These are phyloP conservation scores for Stromatinia cepivora DNA, from an alignment of 2,329 filamentous ascomycete species.

Conservation along the genomic window DNA sequence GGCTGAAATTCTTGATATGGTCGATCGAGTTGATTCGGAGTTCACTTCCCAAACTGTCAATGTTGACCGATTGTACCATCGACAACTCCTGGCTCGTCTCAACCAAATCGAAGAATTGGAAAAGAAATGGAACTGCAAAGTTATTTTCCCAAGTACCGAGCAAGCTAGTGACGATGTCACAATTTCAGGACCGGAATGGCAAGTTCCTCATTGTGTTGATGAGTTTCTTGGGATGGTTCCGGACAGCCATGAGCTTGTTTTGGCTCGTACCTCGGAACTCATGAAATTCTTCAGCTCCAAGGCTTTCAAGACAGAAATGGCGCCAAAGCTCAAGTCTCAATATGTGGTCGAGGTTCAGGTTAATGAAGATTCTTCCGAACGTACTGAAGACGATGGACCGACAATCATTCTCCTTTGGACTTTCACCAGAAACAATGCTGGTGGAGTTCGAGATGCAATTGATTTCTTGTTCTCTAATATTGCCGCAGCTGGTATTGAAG, in stretches of 20 bases:
- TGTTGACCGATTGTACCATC: constrained; percentile 92
- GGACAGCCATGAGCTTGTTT: constrained; percentile 87
- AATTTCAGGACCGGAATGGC: constrained; percentile 95
- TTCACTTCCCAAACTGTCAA: constrained; percentile 93
- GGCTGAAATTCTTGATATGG: constrained; percentile 99
- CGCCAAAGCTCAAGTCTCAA: constrained; percentile 82
- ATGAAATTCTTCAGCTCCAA: constrained; percentile 79
- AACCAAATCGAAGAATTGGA: constrained; percentile 90
- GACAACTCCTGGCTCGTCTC: constrained; percentile 86
- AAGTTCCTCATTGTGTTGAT: constrained; percentile 95
- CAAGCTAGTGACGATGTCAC: constrained; percentile 95
- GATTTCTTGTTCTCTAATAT: constrained; percentile 88
- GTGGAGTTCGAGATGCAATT: constrained; percentile 91
- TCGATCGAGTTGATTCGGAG: constrained; percentile 83
- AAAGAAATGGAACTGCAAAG: constrained; percentile 99
- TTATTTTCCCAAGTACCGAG: constrained; percentile 96
- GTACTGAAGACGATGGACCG: constrained; percentile 56
- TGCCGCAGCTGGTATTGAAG: constrained; percentile 85
- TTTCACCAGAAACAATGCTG: constrained; percentile 96
- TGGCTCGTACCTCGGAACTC: constrained; percentile 73
- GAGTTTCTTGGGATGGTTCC: constrained; percentile 97
- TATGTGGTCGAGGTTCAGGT: constrained; percentile 88
- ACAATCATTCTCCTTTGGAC: constrained; percentile 69
- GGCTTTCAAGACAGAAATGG: constrained; percentile 77
- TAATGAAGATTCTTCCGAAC: constrained; percentile 61